These are phyloP conservation scores for Talaromyces marneffei DNA, from an alignment of 2,329 filamentous ascomycete genomes.

Conservation along the genomic window DNA sequence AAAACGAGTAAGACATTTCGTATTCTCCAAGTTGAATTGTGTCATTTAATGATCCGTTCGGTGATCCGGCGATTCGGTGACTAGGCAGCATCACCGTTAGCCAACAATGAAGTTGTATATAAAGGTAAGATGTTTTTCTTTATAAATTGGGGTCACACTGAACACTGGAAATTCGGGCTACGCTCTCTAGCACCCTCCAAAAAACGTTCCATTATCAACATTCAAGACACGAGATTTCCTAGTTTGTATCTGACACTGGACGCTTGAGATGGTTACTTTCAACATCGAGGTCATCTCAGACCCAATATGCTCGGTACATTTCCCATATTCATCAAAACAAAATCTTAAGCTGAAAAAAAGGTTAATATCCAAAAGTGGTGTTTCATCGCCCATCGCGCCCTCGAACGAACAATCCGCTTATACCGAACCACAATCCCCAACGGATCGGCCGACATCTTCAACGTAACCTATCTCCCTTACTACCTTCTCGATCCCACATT, in stretches of 20 bases:
- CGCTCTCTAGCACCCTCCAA: no score
- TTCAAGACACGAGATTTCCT: not conserved
- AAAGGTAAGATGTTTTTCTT: not conserved
- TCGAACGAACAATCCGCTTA: constrained; percentile 1
- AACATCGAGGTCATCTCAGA: constrained; percentile 6
- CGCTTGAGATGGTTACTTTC: constrained; percentile 10
- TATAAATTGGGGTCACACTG: not conserved
- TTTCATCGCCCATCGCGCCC: constrained; percentile 6
- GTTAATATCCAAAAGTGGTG: constrained; percentile 4
- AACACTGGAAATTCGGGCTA: not conserved
- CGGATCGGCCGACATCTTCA: constrained; percentile 10
- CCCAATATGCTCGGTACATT: constrained; percentile 8
- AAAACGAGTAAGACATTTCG: not conserved
- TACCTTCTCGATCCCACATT: constrained; percentile 10
- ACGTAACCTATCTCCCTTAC: constrained; percentile 10
- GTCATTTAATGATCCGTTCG: not conserved
- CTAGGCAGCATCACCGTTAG: not conserved
- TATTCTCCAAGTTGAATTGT: not conserved
- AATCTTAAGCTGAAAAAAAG: not conserved
- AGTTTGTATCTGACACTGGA: not conserved
- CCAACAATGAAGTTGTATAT: not conserved
- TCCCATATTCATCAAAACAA: not conserved
- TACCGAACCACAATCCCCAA: constrained; percentile 9
- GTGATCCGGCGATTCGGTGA: constrained; percentile 12
- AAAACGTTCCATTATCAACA: not conserved